These are phyloP conservation scores for Stemphylium lycopersici DNA, from an alignment of 2,329 filamentous ascomycete species.

Conservation along the genomic window DNA sequence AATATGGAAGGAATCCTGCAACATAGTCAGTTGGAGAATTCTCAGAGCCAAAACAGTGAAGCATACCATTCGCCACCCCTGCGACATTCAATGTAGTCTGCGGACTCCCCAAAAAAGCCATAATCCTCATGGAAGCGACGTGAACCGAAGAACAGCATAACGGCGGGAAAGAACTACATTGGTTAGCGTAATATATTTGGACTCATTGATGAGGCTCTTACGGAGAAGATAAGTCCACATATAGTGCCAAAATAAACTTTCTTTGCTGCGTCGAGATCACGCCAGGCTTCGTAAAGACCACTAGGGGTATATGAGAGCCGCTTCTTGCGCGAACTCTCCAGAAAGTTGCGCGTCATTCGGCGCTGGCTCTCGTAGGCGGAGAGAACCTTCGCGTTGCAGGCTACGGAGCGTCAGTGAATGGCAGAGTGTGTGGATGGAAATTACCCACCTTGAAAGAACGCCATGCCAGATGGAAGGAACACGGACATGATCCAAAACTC, in stretches of 20 bases:
- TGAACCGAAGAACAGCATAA: constrained; percentile 68
- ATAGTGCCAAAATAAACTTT: constrained; percentile 44
- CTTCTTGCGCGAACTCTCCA: constrained; percentile 45
- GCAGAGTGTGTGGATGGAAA: background rate
- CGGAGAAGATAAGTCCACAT: constrained; percentile 37
- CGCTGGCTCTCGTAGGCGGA: constrained; percentile 46
- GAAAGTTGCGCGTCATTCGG: constrained; percentile 42
- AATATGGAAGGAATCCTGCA: constrained; percentile 46
- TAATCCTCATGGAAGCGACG: constrained; percentile 66
- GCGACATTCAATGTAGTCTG: constrained; percentile 52
- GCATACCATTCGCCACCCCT: constrained; percentile 69
- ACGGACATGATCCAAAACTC: constrained; percentile 50
- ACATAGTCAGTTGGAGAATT: constrained; percentile 10
- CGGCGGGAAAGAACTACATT: constrained; percentile 61
- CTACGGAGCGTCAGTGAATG: constrained; percentile 17
- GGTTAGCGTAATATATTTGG: constrained; percentile 18
- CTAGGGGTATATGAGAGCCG: constrained; percentile 36
- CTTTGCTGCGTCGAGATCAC: constrained; percentile 38
- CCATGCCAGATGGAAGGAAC: constrained; percentile 48
- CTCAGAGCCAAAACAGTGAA: background rate
- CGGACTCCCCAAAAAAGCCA: constrained; percentile 61
- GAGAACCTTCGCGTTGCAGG: constrained; percentile 46
- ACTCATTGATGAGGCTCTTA: constrained; percentile 18
- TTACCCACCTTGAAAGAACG: constrained; percentile 45
- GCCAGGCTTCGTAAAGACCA: constrained; percentile 40